Evolutionary conservation across 352 stramenopile species (phyloP).

Genomic region (Phytophthora litchii): DNA sequence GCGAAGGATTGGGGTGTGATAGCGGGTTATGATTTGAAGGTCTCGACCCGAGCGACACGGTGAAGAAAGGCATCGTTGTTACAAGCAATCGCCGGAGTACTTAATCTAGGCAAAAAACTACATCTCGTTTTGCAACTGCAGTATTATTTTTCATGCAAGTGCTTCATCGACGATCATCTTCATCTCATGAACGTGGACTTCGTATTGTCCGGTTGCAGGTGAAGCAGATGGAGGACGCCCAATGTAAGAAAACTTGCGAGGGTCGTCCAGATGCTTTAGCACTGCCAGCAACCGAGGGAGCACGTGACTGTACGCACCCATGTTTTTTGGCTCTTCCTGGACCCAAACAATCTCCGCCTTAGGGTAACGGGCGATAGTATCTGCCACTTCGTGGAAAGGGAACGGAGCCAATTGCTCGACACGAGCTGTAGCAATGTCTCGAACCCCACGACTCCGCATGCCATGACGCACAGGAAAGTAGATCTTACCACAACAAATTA

Average conservation of each 20-base stretch:
- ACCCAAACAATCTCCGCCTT: conserved; percentile 97
- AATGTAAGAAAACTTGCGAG: conserved; percentile 88
- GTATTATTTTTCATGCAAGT: conserved; percentile 44
- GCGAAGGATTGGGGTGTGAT: too few species aligned
- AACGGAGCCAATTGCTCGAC: conserved; percentile 95
- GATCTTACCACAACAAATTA: conserved; percentile 87
- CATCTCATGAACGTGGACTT: conserved; percentile 95
- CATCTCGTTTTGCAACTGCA: conserved; percentile 5
- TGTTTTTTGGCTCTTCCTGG: conserved; percentile 99
- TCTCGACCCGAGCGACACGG: too few species aligned
- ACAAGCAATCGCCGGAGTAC: too few species aligned
- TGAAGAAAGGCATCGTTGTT: too few species aligned
- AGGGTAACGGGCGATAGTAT: conserved; percentile 89
- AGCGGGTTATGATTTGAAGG: too few species aligned
- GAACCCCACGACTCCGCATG: conserved; percentile 59
- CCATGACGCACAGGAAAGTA: conserved; percentile 80
- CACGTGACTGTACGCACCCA: conserved; percentile 96
- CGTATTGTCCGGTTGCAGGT: conserved; percentile 95
- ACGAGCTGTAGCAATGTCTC: conserved; percentile 70
- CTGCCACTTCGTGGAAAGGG: conserved; percentile 95
- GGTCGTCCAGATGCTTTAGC: conserved; percentile 83
- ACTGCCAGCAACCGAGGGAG: conserved; percentile 93
- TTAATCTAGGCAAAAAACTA: conserved; percentile 7
- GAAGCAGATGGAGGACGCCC: conserved; percentile 94
- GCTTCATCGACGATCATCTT: conserved; percentile 91